A percentile compares a stretch with the other conserved stretches of the same genome.
phyloP scores from a whole-genome alignment of 306 rosid species.

The Delonix regia region DNA sequence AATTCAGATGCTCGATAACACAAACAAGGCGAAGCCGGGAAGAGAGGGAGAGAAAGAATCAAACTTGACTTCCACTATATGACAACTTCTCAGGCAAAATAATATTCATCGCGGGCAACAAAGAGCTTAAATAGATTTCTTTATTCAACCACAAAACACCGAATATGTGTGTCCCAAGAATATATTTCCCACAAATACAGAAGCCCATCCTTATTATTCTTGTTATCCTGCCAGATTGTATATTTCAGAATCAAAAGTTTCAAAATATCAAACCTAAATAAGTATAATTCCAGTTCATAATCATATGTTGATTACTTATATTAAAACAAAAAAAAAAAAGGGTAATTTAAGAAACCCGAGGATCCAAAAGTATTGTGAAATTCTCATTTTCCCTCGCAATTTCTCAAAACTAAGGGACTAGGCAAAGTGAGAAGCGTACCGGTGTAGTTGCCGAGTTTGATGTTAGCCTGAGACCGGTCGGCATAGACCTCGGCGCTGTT shows the following conservation, averaged over 20 bases:
- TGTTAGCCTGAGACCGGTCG: slow-evolving; percentile 94
- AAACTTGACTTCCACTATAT: background rate
- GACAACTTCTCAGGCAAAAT: background rate
- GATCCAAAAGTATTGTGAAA: background rate
- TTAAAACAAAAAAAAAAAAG: background rate
- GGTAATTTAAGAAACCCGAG: background rate
- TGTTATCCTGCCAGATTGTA: background rate
- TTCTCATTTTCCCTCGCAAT: background rate
- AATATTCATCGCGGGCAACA: background rate
- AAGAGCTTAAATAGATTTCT: background rate
- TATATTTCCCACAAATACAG: background rate
- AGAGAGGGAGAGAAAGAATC: background rate
- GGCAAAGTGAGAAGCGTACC: slow-evolving; percentile 43
- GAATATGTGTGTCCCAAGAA: background rate
- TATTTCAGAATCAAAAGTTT: background rate
- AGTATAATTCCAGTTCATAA: background rate
- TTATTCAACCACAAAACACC: background rate
- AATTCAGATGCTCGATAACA: background rate
- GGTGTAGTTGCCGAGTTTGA: slow-evolving; percentile 67
- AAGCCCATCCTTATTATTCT: background rate
- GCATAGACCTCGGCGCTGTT: slow-evolving; percentile 56
- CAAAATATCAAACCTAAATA: background rate
- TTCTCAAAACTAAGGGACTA: background rate
- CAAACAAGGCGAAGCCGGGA: too few relatives aligned
- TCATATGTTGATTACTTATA: background rate